Evolutionary conservation across 331 rosid species (phyloP).

Genomic region (Pyracantha coccinea): DNA sequence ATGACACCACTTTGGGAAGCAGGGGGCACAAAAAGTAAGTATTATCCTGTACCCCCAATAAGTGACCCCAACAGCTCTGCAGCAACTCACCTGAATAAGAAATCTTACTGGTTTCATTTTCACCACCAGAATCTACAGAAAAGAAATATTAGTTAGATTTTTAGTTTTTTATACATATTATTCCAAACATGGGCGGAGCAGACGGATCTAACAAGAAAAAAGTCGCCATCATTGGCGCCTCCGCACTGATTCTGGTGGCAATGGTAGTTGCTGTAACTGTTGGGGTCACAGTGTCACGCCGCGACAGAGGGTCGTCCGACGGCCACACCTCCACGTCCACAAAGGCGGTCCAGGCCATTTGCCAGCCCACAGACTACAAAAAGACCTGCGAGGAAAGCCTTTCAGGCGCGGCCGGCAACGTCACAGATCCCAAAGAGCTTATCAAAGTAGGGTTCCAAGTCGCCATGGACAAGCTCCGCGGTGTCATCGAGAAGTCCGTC

Average conservation of each 20-base stretch:
- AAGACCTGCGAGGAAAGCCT: conserved; percentile 41
- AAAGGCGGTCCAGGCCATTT: conserved; percentile 29
- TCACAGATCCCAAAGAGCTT: conserved; percentile 37
- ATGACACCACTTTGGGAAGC: neutral
- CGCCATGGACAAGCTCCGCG: conserved; percentile 16
- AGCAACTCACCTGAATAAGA: neutral
- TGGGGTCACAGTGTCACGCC: conserved; percentile 24
- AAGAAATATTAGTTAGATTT: neutral
- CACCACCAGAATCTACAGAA: neutral
- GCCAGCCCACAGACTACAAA: conserved; percentile 50
- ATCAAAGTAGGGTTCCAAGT: conserved; percentile 30
- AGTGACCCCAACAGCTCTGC: conserved; percentile 14
- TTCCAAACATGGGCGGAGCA: neutral
- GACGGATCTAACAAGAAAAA: conserved; percentile 25
- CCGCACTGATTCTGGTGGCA: conserved; percentile 36
- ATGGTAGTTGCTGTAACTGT: conserved; percentile 56
- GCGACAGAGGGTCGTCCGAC: no score
- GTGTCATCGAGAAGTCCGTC: conserved; percentile 20
- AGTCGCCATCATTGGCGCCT: conserved; percentile 27
- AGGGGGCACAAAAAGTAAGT: neutral
- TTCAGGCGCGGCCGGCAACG: neutral
- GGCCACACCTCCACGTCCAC: neutral
- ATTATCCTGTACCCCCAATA: neutral
- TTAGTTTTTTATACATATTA: neutral
- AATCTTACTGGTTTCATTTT: neutral